Conservation (phyloP, 148 eudicot genomes). For the Euryodendron excelsum region DNA sequence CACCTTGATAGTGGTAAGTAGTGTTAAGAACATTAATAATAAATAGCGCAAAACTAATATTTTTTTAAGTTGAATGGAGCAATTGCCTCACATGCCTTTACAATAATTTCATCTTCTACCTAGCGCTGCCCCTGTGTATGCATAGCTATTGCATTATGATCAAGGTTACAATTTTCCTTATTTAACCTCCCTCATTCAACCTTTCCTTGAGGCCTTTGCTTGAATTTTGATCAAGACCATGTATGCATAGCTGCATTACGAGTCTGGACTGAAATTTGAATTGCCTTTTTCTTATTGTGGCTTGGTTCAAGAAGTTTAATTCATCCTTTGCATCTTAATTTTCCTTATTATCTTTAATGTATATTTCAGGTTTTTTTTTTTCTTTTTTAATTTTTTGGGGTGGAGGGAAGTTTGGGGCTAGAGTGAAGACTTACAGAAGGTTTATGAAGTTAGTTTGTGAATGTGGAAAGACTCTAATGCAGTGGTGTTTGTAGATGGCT, state of each 20-base stretch:
- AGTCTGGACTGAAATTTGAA: not conserved
- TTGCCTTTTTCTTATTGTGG: not conserved
- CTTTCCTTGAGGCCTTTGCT: not conserved
- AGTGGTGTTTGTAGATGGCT: not conserved
- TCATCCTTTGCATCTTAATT: not conserved
- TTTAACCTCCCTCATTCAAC: not conserved
- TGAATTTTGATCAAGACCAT: not conserved
- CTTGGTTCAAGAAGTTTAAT: not conserved
- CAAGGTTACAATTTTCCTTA: slow-evolving; percentile 43
- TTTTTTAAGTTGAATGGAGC: too few relatives aligned
- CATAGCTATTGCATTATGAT: not conserved
- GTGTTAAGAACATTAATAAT: too few relatives aligned
- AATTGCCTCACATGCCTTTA: too few relatives aligned
- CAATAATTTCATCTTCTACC: too few relatives aligned
- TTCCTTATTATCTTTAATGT: not conserved
- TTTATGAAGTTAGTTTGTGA: not conserved
- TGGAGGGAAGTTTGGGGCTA: not conserved
- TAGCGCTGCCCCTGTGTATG: too few relatives aligned
- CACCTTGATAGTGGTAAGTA: too few relatives aligned
- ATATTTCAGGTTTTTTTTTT: not conserved
- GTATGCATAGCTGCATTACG: not conserved
- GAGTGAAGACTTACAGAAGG: not conserved
- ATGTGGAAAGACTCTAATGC: not conserved
- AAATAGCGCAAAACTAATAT: too few relatives aligned
- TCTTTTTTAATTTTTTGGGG: not conserved